phyloP scores from a whole-genome alignment of 768 basidiomycete genomes.

The Boletus speciosus region DNA sequence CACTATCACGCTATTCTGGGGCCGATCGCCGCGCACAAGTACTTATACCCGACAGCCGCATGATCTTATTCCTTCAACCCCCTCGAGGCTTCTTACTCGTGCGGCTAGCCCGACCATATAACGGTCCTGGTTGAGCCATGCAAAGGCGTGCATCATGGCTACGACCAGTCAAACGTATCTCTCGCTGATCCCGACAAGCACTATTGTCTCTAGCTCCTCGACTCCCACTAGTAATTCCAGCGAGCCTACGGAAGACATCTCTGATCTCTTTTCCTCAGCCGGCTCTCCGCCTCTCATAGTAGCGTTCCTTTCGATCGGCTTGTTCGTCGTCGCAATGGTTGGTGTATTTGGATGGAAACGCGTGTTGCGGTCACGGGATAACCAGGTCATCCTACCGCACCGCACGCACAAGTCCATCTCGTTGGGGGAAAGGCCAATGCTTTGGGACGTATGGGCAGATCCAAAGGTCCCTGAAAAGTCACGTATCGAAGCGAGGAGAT shows the following conservation, averaged over 20 bases:
- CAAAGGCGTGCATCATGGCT: conserved; percentile 15
- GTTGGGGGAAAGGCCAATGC: conserved; percentile 33
- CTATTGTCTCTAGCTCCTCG: not conserved
- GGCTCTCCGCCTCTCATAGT: conserved; percentile 55
- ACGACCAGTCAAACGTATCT: conserved; percentile 7
- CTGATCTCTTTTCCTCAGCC: conserved; percentile 26
- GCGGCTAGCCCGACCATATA: not conserved
- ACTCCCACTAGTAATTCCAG: not conserved
- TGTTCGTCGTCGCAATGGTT: conserved; percentile 49
- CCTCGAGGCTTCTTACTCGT: conserved; percentile 15
- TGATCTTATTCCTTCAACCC: not conserved
- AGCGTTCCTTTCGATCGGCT: conserved; percentile 55
- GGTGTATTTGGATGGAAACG: conserved; percentile 47
- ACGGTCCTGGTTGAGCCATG: conserved; percentile 8
- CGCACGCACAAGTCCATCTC: not conserved
- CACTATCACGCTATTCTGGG: conserved; percentile 1
- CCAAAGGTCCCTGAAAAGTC: not conserved
- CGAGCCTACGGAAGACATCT: too few relatives aligned
- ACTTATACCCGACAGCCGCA: conserved; percentile 4
- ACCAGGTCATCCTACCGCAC: not conserved
- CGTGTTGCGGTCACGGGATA: conserved; percentile 20
- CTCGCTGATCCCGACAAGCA: conserved; percentile 4
- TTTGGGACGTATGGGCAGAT: conserved; percentile 45
- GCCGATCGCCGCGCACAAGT: not conserved
- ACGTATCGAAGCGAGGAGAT: conserved; percentile 20